Evolutionary conservation across 2,329 filamentous ascomycete genomes (phyloP), one percentile per base, ranked within the genome.

Genomic region (Aspergillus quadricinctus): DNA sequence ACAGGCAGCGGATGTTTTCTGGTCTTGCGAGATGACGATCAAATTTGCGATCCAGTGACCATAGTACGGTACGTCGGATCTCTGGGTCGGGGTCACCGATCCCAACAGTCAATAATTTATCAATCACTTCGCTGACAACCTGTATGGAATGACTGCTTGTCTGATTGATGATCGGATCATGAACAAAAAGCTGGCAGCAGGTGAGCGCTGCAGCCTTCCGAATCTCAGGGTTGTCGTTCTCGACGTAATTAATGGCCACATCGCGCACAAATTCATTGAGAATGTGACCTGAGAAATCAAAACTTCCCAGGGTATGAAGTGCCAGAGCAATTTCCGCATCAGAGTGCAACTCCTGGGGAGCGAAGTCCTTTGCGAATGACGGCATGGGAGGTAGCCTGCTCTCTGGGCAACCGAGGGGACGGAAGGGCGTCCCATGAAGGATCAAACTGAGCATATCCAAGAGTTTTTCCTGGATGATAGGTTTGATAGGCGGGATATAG

Each of bases 201-300:
- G 95, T 99, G 59, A 99, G 80, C 17, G 94, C 92, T 2, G 94
- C 93, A 17, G 94, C 94, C 74, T 96, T 93, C 57, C 94, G 86
- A 51, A 96, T 97, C 62, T 95, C 90, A 0, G 91, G 83, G 66
- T 96, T 95, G 64, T 97, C 93, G 61, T 96, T 94, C 65, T 99
- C 93, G 45, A 99, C 93, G 66, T 97, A 99, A 72, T 93, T 94
- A 69, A 99, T 95, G 3, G 95, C 94, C 50, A 99, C 94, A 70
- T 99, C 94, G 25, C 94, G 89, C 28, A 99, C 94, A 65, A 99
- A 99, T 71, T 99, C 95, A 67, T 99, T 99, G 17, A 99, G 78
- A 17, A 97, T 89, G 68, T 97, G 92, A 1, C 83, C 86, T 35
- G 80, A 88, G 69, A 99, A 99, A 72, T 99, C 94, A 67, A 99